Conservation (phyloP, 768 basidiomycete genomes). For the Rhodosporidiobolus odoratus region DNA sequence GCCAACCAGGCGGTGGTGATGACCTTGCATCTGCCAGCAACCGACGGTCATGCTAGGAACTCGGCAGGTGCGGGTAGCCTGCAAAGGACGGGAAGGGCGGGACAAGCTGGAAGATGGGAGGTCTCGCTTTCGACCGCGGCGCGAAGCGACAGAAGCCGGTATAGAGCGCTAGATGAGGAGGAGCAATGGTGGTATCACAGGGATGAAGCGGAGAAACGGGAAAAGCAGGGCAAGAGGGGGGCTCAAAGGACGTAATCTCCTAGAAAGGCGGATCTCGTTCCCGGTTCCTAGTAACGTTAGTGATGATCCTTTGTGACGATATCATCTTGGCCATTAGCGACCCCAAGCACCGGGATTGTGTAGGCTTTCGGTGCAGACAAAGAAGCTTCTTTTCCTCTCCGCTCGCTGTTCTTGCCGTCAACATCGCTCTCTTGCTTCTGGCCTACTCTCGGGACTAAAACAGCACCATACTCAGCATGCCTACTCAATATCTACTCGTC, state of each 20-base stretch:
- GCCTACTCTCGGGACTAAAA: not conserved
- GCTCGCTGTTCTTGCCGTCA: not conserved
- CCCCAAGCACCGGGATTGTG: too few relatives aligned
- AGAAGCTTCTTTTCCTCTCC: too few relatives aligned
- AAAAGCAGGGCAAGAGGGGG: not conserved
- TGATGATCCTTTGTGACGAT: not conserved
- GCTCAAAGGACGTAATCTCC: too few relatives aligned
- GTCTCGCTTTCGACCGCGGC: not conserved
- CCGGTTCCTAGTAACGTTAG: not conserved
- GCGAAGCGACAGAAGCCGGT: too few relatives aligned
- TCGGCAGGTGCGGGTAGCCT: not conserved
- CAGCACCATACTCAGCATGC: not conserved
- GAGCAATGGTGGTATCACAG: slow-evolving; percentile 1
- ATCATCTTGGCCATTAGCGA: too few relatives aligned
- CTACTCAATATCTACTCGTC: slow-evolving; percentile 35
- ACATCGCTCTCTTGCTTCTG: not conserved
- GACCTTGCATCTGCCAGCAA: not conserved
- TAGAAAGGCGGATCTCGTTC: not conserved
- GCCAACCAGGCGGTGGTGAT: slow-evolving; percentile 14
- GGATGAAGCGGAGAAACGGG: not conserved
- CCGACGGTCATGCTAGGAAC: not conserved
- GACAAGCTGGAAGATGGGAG: not conserved
- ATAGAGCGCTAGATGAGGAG: not conserved
- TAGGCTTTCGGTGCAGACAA: too few relatives aligned
- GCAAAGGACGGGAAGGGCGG: not conserved